Evolutionary conservation across 768 basidiomycete genomes (phyloP).

Genomic region (Mycena belliarum): DNA sequence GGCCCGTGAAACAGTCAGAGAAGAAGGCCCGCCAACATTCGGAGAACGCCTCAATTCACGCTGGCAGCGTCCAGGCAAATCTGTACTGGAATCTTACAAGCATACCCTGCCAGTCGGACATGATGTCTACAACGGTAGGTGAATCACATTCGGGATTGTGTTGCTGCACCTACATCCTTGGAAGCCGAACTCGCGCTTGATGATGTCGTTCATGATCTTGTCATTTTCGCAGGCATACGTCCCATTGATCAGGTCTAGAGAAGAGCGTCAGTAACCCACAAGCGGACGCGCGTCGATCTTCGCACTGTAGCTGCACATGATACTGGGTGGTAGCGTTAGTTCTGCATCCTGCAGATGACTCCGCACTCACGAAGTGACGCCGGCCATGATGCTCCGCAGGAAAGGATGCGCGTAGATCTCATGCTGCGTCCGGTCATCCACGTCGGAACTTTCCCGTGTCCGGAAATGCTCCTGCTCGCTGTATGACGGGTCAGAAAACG

Average conservation of each 20-base stretch:
- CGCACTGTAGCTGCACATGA: conserved; percentile 19
- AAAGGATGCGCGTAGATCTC: conserved; percentile 75
- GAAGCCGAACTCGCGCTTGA: conserved; percentile 77
- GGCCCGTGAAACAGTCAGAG: too few species aligned
- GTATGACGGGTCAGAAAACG: not conserved
- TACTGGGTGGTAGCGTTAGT: conserved; percentile 1
- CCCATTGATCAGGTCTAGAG: conserved; percentile 65
- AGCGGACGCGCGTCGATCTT: not conserved
- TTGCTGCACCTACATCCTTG: conserved; percentile 58
- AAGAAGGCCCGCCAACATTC: too few species aligned
- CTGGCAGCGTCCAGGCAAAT: too few species aligned
- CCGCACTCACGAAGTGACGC: conserved; percentile 43
- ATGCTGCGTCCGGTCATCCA: conserved; percentile 80
- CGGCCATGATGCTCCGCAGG: conserved; percentile 71
- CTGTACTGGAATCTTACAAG: too few species aligned
- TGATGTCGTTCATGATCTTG: conserved; percentile 68
- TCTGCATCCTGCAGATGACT: not conserved
- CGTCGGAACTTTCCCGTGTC: conserved; percentile 57
- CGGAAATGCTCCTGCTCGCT: conserved; percentile 74
- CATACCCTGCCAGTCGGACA: conserved; percentile 72
- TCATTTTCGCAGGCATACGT: conserved; percentile 78
- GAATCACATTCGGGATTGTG: not conserved
- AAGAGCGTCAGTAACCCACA: not conserved
- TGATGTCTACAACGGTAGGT: conserved; percentile 43
- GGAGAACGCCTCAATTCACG: too few species aligned